These are phyloP conservation scores for Taphrina populina DNA, from an alignment of 1,139 yeast genomes.

Conservation along the genomic window DNA sequence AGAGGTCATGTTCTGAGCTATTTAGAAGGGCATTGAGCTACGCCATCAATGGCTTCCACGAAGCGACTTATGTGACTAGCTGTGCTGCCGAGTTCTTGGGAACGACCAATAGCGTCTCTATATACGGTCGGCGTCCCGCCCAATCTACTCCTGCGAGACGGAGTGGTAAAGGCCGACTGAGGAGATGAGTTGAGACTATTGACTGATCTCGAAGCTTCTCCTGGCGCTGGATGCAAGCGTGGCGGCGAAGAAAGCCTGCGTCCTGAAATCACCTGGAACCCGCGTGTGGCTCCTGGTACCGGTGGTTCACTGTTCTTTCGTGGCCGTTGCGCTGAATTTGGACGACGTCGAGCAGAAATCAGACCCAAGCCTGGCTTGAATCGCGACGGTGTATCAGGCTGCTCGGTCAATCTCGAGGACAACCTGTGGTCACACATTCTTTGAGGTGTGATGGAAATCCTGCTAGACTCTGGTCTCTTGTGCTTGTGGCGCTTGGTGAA, in stretches of 20 bases:
- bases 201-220: conserved; percentile 1
- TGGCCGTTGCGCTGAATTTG: conserved; percentile 1
- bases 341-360: background rate
- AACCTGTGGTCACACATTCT: conserved; percentile 5
- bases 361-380: background rate
- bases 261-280: conserved; percentile 17
- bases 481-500: conserved; percentile 9
- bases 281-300: background rate
- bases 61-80: conserved; percentile 13
- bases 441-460: conserved; percentile 11
- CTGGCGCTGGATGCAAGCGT: background rate
- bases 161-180: conserved; percentile 8
- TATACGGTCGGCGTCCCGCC: background rate
- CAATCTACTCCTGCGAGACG: conserved; percentile 3
- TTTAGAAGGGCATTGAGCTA: too few relatives aligned
- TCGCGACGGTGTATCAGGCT: background rate
- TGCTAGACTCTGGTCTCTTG: background rate
- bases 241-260: conserved; percentile 15
- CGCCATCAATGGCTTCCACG: conserved; percentile 17
- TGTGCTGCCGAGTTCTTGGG: conserved; percentile 15
- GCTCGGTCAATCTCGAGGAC: background rate
- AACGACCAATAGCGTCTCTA: conserved; percentile 14
- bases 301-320: conserved; percentile 6
- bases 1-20: too few relatives aligned
- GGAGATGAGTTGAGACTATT: conserved; percentile 5